These are phyloP conservation scores for Testicularia cyperi DNA, from an alignment of 1,284 basidiomycete species.

Conservation along the genomic window DNA sequence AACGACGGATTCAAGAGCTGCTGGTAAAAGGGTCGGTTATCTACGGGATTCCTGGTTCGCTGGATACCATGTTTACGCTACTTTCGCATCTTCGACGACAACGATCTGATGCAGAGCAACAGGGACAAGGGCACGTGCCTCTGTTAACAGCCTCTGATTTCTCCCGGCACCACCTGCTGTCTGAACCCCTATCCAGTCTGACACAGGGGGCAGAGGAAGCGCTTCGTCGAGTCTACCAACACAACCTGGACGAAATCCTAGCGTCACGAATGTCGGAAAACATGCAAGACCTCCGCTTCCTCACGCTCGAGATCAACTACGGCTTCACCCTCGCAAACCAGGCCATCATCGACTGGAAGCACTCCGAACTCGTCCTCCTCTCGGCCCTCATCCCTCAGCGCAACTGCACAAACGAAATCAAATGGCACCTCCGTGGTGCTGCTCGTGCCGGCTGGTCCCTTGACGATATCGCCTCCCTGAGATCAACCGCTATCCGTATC, in stretches of 20 bases:
- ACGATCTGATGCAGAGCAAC: background rate
- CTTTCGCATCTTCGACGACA: slow-evolving; percentile 3
- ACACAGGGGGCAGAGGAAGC: background rate
- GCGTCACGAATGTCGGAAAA: slow-evolving; percentile 9
- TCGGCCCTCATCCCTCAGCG: slow-evolving; percentile 12
- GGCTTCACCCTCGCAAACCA: slow-evolving; percentile 19
- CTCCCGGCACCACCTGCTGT: background rate
- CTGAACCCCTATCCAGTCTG: slow-evolving; percentile 1
- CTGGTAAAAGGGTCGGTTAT: slow-evolving; percentile 18
- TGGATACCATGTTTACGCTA: slow-evolving; percentile 16
- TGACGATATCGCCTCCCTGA: slow-evolving; percentile 9
- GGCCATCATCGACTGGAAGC: slow-evolving; percentile 8
- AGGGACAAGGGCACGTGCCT: too few relatives aligned
- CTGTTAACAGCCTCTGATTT: slow-evolving; percentile 3
- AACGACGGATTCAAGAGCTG: slow-evolving; percentile 12
- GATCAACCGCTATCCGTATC: background rate
- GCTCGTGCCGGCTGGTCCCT: slow-evolving; percentile 18
- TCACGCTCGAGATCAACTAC: slow-evolving; percentile 36
- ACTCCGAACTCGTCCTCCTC: slow-evolving; percentile 15
- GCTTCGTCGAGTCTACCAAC: slow-evolving; percentile 9
- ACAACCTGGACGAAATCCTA: slow-evolving; percentile 20
- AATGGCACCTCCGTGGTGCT: slow-evolving; percentile 31
- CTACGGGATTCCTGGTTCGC: slow-evolving; percentile 14
- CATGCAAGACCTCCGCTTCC: slow-evolving; percentile 24
- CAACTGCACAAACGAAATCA: slow-evolving; percentile 15